Evolutionary conservation across 1,284 basidiomycete species (phyloP).

Genomic region (Sporisorium scitamineum): DNA sequence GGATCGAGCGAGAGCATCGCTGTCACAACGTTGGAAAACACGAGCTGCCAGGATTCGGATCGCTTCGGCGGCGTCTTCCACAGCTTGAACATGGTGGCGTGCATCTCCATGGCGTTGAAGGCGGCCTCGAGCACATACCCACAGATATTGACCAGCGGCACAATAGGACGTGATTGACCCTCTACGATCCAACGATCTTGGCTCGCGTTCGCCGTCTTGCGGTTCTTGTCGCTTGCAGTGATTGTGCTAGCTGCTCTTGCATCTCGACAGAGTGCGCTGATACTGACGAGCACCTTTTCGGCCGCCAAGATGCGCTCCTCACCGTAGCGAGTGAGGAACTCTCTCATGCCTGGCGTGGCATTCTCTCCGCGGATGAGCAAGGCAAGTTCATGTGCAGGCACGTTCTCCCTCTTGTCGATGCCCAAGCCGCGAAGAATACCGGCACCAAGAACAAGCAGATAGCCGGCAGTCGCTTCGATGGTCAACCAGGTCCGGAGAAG

Average conservation of each 20-base stretch:
- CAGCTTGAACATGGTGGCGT: conserved; percentile 44
- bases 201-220: background rate
- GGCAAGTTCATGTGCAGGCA: conserved; percentile 19
- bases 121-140: conserved; percentile 45
- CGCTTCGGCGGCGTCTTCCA: conserved; percentile 43
- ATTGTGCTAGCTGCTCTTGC: conserved; percentile 9
- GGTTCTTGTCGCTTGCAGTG: too few species aligned
- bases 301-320: conserved; percentile 35
- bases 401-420: conserved; percentile 38
- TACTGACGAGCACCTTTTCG: conserved; percentile 35
- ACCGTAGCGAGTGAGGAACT: conserved; percentile 28
- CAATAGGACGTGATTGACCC: conserved; percentile 32
- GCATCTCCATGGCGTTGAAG: conserved; percentile 47
- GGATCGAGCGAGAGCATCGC: conserved; percentile 33
- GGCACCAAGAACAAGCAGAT: conserved; percentile 28
- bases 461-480: conserved; percentile 30
- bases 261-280: conserved; percentile 23
- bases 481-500: conserved; percentile 28
- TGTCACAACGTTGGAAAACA: conserved; percentile 26
- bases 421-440: conserved; percentile 34
- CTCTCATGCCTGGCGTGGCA: conserved; percentile 23
- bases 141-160: conserved; percentile 32
- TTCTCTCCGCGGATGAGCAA: conserved; percentile 33
- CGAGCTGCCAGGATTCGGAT: conserved; percentile 40
- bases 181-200: conserved; percentile 21